Percentiles rank a stretch among this genome's conserved stretches.
phyloP scores from a whole-genome alignment of 495 filamentous ascomycete species.

The Penicillium steckii region DNA sequence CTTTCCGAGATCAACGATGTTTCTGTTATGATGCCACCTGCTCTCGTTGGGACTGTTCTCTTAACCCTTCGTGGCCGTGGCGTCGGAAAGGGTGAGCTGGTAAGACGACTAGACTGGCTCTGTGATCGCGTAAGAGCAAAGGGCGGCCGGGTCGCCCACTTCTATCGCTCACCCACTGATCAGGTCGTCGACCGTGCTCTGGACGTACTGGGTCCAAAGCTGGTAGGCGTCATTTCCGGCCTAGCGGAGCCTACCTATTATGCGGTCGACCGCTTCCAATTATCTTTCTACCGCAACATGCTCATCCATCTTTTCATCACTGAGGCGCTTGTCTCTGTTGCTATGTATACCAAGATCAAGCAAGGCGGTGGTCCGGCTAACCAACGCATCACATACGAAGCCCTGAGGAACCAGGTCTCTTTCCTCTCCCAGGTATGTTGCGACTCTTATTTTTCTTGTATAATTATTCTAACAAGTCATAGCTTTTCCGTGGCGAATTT shows the following conservation, averaged over 20 bases:
- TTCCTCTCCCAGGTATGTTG: slow-evolving; percentile 73
- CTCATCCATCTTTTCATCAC: slow-evolving; percentile 96
- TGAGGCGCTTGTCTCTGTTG: slow-evolving; percentile 82
- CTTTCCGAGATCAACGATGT: slow-evolving; percentile 92
- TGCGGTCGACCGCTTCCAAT: slow-evolving; percentile 92
- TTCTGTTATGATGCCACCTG: slow-evolving; percentile 96
- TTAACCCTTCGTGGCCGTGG: slow-evolving; percentile 89
- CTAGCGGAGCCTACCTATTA: slow-evolving; percentile 87
- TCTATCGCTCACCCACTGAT: slow-evolving; percentile 72
- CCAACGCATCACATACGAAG: slow-evolving; percentile 73
- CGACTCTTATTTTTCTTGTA: not conserved
- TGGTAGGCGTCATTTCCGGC: slow-evolving; percentile 76
- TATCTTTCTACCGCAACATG: slow-evolving; percentile 98
- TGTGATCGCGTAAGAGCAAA: slow-evolving; percentile 78
- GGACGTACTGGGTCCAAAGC: slow-evolving; percentile 83
- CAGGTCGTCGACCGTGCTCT: slow-evolving; percentile 86
- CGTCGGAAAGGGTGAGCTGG: slow-evolving; percentile 81
- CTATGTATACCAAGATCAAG: slow-evolving; percentile 88
- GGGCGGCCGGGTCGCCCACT: slow-evolving; percentile 89
- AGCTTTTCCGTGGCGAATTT: slow-evolving; percentile 93
- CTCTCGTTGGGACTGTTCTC: slow-evolving; percentile 89
- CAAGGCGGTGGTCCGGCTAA: slow-evolving; percentile 77
- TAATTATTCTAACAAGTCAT: slow-evolving; percentile 16
- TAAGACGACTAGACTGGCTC: slow-evolving; percentile 88
- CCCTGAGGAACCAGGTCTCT: slow-evolving; percentile 70